A percentile compares a stretch with the other conserved stretches of the same genome.
phyloP scores from a whole-genome alignment of 352 stramenopile species.

The Bremia lactucae region DNA sequence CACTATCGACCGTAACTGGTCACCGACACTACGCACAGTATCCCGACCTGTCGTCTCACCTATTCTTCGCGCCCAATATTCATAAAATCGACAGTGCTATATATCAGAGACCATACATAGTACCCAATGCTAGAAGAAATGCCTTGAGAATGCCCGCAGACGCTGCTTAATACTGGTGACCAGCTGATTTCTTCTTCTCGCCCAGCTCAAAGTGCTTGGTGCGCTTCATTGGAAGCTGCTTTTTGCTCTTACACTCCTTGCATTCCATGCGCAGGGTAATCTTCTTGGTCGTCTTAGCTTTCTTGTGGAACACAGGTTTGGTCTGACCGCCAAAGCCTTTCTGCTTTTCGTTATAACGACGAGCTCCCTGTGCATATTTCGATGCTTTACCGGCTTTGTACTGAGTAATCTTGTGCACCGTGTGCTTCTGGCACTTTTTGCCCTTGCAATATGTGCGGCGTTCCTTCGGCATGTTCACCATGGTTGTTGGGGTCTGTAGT shows the following conservation, averaged over 20 bases:
- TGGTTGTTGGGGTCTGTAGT: constrained; percentile 79
- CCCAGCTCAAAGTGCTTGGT: constrained; percentile 99
- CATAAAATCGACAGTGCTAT: too few species aligned
- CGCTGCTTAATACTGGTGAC: constrained; percentile 93
- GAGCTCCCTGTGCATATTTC: constrained; percentile 96
- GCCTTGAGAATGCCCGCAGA: too few species aligned
- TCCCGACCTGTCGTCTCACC: too few species aligned
- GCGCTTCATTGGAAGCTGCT: constrained; percentile 97
- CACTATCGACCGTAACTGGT: too few species aligned
- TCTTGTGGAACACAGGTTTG: constrained; percentile 99
- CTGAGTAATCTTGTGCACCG: constrained; percentile 99
- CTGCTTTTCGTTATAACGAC: constrained; percentile 99
- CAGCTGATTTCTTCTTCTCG: constrained; percentile 97
- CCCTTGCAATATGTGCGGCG: constrained; percentile 98
- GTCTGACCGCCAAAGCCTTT: constrained; percentile 99
- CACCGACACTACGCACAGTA: too few species aligned
- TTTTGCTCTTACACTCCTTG: constrained; percentile 99
- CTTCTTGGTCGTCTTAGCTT: constrained; percentile 99
- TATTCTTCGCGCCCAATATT: too few species aligned
- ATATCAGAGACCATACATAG: too few species aligned
- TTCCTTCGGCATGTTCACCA: constrained; percentile 99
- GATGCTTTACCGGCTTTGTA: constrained; percentile 99
- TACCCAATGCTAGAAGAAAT: too few species aligned
- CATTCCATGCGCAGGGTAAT: constrained; percentile 97
- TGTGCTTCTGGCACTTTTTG: constrained; percentile 99